Evolutionary conservation across 495 filamentous ascomycete genomes (phyloP).

Genomic region (Ramalina intermedia): DNA sequence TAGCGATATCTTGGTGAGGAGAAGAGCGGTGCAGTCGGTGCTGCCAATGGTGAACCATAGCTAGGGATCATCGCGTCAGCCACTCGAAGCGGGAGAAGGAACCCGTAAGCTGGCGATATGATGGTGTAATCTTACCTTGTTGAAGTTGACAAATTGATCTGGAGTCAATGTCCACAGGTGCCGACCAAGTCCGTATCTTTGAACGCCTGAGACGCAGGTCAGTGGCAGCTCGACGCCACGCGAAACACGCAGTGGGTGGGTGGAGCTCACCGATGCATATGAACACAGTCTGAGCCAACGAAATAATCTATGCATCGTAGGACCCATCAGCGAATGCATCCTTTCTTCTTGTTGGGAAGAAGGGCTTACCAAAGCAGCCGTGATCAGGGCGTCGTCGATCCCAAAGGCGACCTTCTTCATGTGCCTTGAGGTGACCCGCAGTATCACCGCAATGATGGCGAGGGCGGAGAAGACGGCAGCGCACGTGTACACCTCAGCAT

Average conservation of each 20-base stretch:
- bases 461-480: constrained; percentile 6
- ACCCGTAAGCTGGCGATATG: no score
- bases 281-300: constrained; percentile 5
- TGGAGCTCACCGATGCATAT: constrained; percentile 7
- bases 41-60: constrained; percentile 11
- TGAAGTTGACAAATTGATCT: constrained; percentile 7
- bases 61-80: not conserved
- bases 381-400: constrained; percentile 7
- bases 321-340: no score
- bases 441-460: constrained; percentile 3
- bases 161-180: constrained; percentile 9
- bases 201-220: constrained; percentile 3
- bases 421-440: constrained; percentile 12
- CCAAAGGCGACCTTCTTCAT: constrained; percentile 12
- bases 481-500: constrained; percentile 3
- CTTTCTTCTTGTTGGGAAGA: not conserved
- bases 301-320: not conserved
- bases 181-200: constrained; percentile 7
- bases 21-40: constrained; percentile 10
- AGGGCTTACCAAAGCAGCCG: constrained; percentile 6
- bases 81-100: not conserved
- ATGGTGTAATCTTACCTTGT: not conserved
- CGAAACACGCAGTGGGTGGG: no score
- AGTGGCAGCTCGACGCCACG: not conserved
- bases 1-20: constrained; percentile 22